Evolutionary conservation across 2,329 filamentous ascomycete species (phyloP).

Genomic region (Cladophialophora yegresii): DNA sequence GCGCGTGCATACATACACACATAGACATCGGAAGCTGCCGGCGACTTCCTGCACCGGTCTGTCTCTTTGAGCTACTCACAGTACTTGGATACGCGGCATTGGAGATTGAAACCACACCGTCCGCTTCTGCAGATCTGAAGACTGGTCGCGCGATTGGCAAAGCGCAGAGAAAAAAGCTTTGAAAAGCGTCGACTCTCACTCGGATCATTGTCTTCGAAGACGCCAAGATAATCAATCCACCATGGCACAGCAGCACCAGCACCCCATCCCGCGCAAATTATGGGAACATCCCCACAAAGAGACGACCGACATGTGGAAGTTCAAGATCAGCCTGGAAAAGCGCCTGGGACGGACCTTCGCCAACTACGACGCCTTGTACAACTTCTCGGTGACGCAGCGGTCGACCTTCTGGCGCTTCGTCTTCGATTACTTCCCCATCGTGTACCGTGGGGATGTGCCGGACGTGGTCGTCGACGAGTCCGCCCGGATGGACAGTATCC

Average conservation of each 20-base stretch:
- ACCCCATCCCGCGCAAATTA: conserved; percentile 41
- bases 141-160: no score
- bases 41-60: no score
- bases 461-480: conserved; percentile 67
- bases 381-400: conserved; percentile 66
- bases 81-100: no score
- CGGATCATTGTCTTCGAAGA: no score
- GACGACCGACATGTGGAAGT: conserved; percentile 65
- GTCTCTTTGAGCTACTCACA: no score
- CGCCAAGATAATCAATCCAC: no score
- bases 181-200: no score
- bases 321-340: conserved; percentile 46
- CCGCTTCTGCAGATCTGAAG: no score
- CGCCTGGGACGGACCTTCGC: conserved; percentile 17
- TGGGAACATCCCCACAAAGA: conserved; percentile 67
- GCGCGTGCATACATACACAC: no score
- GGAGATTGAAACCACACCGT: no score
- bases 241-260: neutral
- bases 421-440: conserved; percentile 62
- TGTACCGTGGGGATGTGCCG: conserved; percentile 59
- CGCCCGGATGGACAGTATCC: conserved; percentile 68
- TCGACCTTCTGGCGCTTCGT: conserved; percentile 66
- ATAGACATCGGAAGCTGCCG: no score
- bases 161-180: no score
- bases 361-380: conserved; percentile 69